Percentiles rank a stretch among this genome's conserved stretches.
Evolutionary conservation across 2,329 filamentous ascomycete genomes (phyloP).

Genomic region (Cladosporium sp.): DNA sequence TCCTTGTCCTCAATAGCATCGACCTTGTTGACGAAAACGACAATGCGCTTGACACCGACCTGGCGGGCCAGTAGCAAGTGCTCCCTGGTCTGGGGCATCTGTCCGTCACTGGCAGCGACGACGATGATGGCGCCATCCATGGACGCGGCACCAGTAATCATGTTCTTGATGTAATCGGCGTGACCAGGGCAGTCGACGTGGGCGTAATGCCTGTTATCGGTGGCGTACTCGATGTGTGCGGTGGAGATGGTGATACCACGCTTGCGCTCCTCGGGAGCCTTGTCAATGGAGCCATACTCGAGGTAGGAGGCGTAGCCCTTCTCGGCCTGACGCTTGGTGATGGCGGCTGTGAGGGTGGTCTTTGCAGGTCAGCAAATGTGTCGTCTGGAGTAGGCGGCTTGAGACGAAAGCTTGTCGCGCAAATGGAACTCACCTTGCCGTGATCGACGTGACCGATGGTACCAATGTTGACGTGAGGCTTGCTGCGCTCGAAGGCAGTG

Average conservation of each 20-base stretch:
- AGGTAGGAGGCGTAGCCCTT: constrained; percentile 93
- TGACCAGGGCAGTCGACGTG: constrained; percentile 99
- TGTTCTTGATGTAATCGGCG: constrained; percentile 99
- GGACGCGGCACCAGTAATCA: constrained; percentile 99
- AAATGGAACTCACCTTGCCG: constrained; percentile 67
- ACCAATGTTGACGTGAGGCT: constrained; percentile 98
- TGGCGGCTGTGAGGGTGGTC: constrained; percentile 97
- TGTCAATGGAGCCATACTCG: constrained; percentile 97
- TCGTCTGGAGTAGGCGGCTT: constrained; percentile 11
- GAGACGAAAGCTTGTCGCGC: neutral
- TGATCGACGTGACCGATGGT: constrained; percentile 99
- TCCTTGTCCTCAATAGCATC: constrained; percentile 95
- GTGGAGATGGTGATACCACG: constrained; percentile 99
- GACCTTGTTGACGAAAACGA: constrained; percentile 99
- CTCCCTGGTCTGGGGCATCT: constrained; percentile 99
- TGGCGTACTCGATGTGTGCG: constrained; percentile 97
- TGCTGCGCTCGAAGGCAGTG: constrained; percentile 71
- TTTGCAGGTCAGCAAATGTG: constrained; percentile 36
- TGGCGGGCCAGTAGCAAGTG: constrained; percentile 96
- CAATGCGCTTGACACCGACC: constrained; percentile 95
- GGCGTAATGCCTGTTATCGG: constrained; percentile 90
- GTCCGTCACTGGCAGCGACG: constrained; percentile 94
- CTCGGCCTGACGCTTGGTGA: constrained; percentile 94
- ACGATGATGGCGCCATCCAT: constrained; percentile 99
- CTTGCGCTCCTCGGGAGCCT: constrained; percentile 98